Evolutionary conservation across 805 yeast species (phyloP), one percentile per base, ranked within the genome.

Genomic region (Ogataea wickerhamii): DNA sequence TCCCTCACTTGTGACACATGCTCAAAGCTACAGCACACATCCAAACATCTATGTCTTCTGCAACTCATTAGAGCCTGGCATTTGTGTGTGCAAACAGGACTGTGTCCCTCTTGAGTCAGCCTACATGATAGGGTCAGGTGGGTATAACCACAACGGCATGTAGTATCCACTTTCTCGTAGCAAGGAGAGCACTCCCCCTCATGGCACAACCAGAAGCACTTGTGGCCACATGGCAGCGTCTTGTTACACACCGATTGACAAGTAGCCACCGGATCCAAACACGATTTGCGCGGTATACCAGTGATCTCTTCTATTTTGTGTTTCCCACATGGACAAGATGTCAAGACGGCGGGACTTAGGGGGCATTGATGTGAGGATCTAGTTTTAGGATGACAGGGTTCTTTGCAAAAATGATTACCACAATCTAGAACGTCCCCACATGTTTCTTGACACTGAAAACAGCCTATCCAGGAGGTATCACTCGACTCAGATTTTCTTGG

Each of bases 281-380:
- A 88, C 21, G 68, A 61, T 0, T 48, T 49, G 46, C 96, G 71
- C 10, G 62, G 58, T 6, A 63, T 45, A 3, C 51, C 48, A 3
- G 61, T 52, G 11, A 73, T 41, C 1, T 66, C 66, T 2, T 54
- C 54, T 7, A 81, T 66, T 4, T 54, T 48, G 2, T 78, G 71
- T 52, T 82, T 79, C 1, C 96, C 95, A 67, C 97, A 88, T 25
- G 82, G 83, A 62, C 97, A 88, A 1, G 76, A 72, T 19, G 66
- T 73, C n/a, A 81, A 58, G 1, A 63, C 46, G 13, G 67, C 63
- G 0, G 95, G 95, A 4, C 84, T 67, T 30, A 68, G 64, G 10
- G 82, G 83, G 61, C 97, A 88, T 18, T 58, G 40, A 46, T 63
- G 52, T 47, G 40, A 31, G 4, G 30, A 31, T 3, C 17, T 27